Evolutionary conservation across 768 basidiomycete genomes (phyloP).

Genomic region (Saitozyma sp.): DNA sequence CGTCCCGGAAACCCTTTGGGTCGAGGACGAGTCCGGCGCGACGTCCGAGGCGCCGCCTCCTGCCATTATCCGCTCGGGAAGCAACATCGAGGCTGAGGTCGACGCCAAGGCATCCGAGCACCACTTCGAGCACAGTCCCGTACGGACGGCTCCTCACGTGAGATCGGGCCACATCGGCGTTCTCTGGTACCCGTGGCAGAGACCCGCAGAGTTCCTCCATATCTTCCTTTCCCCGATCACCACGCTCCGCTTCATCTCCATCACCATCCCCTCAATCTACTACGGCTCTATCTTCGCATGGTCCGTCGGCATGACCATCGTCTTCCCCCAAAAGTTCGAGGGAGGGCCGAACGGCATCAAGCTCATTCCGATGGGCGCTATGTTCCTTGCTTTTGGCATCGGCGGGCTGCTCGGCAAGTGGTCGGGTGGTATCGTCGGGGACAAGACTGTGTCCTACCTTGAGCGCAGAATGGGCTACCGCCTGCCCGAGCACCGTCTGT

Average conservation of each 20-base stretch:
- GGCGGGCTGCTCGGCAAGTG: slow-evolving; percentile 34
- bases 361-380: slow-evolving; percentile 20
- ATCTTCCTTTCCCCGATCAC: slow-evolving; percentile 22
- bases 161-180: slow-evolving; percentile 16
- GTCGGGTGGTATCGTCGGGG: slow-evolving; percentile 30
- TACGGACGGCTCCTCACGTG: not conserved
- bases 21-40: slow-evolving; percentile 10
- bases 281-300: slow-evolving; percentile 38
- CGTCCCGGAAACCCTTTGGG: slow-evolving; percentile 39
- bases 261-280: slow-evolving; percentile 29
- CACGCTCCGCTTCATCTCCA: slow-evolving; percentile 30
- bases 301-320: slow-evolving; percentile 33
- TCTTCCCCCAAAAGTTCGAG: slow-evolving; percentile 29
- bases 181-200: slow-evolving; percentile 37
- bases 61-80: no score
- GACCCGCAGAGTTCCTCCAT: slow-evolving; percentile 24
- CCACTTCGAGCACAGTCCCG: slow-evolving; percentile 9
- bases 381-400: slow-evolving; percentile 31
- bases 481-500: slow-evolving; percentile 32
- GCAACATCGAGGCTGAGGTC: not conserved
- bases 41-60: no score
- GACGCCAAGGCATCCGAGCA: slow-evolving; percentile 10
- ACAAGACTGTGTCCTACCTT: slow-evolving; percentile 27
- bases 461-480: slow-evolving; percentile 20
- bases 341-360: slow-evolving; percentile 28